Evolutionary conservation across 768 basidiomycete species (phyloP).

Genomic region (Xerocomellus amylosporus): DNA sequence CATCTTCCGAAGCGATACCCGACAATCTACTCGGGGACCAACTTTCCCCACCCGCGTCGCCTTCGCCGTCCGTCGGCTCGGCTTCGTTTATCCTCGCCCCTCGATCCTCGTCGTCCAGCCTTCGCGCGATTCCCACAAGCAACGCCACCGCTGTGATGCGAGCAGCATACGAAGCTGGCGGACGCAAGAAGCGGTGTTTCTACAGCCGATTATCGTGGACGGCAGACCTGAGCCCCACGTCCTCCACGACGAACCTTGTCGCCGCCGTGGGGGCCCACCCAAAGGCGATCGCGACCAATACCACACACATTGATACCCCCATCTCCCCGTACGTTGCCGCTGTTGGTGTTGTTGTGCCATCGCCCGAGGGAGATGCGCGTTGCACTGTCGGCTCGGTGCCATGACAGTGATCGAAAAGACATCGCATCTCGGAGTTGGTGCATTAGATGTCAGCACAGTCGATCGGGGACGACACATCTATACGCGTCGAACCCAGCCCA

Average conservation of each 20-base stretch:
- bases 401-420: constrained; percentile 7
- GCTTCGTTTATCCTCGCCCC: constrained; percentile 25
- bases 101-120: constrained; percentile 31
- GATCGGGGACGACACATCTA: not conserved
- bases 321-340: not conserved
- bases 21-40: constrained; percentile 22
- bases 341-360: constrained; percentile 6
- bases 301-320: constrained; percentile 5
- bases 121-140: constrained; percentile 17
- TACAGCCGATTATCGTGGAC: constrained; percentile 30
- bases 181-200: constrained; percentile 36
- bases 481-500: not conserved
- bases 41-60: constrained; percentile 28
- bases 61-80: constrained; percentile 28
- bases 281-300: constrained; percentile 16
- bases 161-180: constrained; percentile 31
- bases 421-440: not conserved
- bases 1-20: constrained; percentile 28
- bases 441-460: not conserved
- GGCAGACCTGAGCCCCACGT: constrained; percentile 21
- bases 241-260: constrained; percentile 21
- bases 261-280: constrained; percentile 7
- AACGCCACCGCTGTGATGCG: constrained; percentile 29
- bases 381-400: constrained; percentile 12
- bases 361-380: not conserved